phyloP scores from a whole-genome alignment of 2,329 filamentous ascomycete genomes.

The Sarocladium kiliense region DNA sequence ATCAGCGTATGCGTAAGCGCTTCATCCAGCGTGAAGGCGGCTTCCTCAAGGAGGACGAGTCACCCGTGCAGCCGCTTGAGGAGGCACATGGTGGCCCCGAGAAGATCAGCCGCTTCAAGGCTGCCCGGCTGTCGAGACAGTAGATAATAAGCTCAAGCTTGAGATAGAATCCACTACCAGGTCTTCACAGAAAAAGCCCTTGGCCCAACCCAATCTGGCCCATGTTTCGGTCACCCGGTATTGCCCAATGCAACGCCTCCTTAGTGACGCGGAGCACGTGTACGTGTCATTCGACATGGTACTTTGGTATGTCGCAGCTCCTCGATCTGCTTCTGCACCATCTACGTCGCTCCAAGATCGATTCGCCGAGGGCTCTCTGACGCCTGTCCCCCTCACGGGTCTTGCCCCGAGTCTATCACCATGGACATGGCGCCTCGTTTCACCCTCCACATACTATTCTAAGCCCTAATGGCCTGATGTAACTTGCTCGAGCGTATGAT shows the following conservation, averaged over 20 bases:
- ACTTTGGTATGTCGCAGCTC: constrained; percentile 40
- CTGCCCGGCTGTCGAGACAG: constrained; percentile 56
- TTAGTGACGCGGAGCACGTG: constrained; percentile 3
- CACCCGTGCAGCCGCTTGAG: constrained; percentile 61
- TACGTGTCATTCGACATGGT: not conserved
- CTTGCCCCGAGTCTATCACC: constrained; percentile 14
- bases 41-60: constrained; percentile 68
- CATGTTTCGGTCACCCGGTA: not conserved
- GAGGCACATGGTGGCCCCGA: constrained; percentile 59
- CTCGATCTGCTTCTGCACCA: constrained; percentile 48
- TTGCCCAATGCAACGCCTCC: not conserved
- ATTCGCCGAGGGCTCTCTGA: constrained; percentile 56
- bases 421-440: constrained; percentile 59
- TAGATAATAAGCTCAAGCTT: constrained; percentile 22
- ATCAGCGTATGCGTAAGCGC: constrained; percentile 75
- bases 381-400: constrained; percentile 28
- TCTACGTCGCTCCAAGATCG: constrained; percentile 51
- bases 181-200: not conserved
- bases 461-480: constrained; percentile 2
- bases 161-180: constrained; percentile 2
- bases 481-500: not conserved
- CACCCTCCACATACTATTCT: constrained; percentile 48
- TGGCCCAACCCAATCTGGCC: not conserved
- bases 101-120: constrained; percentile 69
- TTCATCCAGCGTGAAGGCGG: constrained; percentile 81